Conservation (phyloP, 2,329 filamentous ascomycete genomes). For the Pseudocercospora eumusae region DNA sequence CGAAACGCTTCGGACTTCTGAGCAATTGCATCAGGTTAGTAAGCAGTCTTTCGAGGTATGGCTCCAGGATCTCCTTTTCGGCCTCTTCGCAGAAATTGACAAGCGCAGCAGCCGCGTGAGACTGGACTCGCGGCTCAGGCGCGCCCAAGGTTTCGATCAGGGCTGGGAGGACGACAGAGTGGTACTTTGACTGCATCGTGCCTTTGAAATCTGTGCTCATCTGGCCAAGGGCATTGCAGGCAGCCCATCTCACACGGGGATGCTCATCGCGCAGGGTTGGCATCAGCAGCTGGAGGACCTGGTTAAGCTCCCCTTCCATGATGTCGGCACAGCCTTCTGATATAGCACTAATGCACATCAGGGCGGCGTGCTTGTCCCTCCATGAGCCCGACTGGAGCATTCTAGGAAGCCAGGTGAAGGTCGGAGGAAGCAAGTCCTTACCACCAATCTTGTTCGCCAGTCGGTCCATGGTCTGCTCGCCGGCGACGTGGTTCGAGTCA, state of each 20-base stretch:
- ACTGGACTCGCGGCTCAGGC: conserved; percentile 89
- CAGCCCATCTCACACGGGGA: conserved; percentile 92
- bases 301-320: conserved; percentile 91
- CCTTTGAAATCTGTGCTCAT: conserved; percentile 99
- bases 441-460: conserved; percentile 96
- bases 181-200: conserved; percentile 96
- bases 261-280: conserved; percentile 87
- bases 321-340: conserved; percentile 94
- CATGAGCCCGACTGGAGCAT: conserved; percentile 97
- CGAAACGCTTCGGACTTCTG: conserved; percentile 89
- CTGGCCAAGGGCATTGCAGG: conserved; percentile 96
- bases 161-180: conserved; percentile 79
- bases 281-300: conserved; percentile 92
- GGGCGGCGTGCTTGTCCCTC: conserved; percentile 91
- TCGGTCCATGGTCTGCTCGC: conserved; percentile 97
- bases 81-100: conserved; percentile 99
- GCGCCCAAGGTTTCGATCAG: conserved; percentile 92
- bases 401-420: conserved; percentile 92
- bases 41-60: conserved; percentile 86
- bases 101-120: conserved; percentile 93
- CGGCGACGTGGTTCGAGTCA: conserved; percentile 94
- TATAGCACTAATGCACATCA: conserved; percentile 98
- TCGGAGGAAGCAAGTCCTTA: conserved; percentile 86
- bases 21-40: conserved; percentile 83
- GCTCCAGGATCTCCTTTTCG: conserved; percentile 86